These are phyloP conservation scores for Ophiostoma sp. DNA, from an alignment of 2,329 filamentous ascomycete species.

Conservation along the genomic window DNA sequence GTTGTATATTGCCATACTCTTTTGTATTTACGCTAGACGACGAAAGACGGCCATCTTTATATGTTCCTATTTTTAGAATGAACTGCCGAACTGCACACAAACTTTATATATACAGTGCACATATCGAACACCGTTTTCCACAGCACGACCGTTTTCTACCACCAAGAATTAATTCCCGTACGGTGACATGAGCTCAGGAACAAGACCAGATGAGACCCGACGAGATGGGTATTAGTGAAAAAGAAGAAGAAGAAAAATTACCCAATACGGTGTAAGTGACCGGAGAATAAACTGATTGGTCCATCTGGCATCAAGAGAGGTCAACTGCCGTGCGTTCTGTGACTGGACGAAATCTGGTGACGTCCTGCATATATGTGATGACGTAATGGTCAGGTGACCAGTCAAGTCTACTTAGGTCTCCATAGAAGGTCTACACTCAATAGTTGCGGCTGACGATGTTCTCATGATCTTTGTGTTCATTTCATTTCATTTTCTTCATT, in stretches of 20 bases:
- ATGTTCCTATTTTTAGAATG: not conserved
- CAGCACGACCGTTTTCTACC: not conserved
- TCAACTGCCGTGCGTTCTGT: not conserved
- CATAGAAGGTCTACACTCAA: not conserved
- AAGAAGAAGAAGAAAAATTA: not conserved
- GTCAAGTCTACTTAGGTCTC: not conserved
- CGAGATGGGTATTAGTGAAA: too few relatives aligned
- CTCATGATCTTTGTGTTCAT: not conserved
- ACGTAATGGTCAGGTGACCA: not conserved
- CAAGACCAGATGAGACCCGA: not conserved
- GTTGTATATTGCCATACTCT: not conserved
- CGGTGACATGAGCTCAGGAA: not conserved
- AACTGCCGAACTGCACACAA: not conserved
- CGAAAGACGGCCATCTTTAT: not conserved
- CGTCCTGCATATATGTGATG: not conserved
- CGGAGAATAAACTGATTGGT: not conserved
- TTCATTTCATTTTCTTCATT: not conserved
- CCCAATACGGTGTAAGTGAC: slow-evolving; percentile 1
- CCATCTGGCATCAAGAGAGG: not conserved
- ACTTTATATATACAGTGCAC: not conserved
- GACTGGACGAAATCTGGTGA: not conserved
- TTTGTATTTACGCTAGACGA: not conserved
- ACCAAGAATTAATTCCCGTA: not conserved
- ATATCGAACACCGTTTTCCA: not conserved
- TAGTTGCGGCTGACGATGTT: too few relatives aligned